Conservation (phyloP, 2,329 filamentous ascomycete species). For the Acephala macrosclerotiorum region DNA sequence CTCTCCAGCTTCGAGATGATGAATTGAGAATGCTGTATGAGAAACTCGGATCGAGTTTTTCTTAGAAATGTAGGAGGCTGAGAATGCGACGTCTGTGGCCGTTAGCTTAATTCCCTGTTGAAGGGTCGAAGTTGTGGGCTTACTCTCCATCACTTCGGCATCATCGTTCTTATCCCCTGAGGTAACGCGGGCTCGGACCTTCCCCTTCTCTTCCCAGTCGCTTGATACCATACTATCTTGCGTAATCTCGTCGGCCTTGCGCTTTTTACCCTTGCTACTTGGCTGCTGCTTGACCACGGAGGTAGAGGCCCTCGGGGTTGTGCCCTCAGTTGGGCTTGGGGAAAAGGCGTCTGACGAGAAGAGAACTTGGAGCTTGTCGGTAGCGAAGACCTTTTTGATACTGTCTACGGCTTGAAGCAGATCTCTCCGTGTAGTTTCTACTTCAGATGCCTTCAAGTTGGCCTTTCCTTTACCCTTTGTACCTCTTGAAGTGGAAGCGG, state of each 20-base stretch:
- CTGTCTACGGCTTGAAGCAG: neutral
- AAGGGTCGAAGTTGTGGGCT: conserved; percentile 10
- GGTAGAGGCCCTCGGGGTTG: neutral
- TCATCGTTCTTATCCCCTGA: conserved; percentile 20
- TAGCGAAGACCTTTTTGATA: neutral
- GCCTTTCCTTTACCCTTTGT: neutral
- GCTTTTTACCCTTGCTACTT: neutral
- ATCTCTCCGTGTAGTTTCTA: neutral
- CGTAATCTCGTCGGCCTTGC: neutral
- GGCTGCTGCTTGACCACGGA: neutral
- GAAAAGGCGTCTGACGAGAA: neutral
- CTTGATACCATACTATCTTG: neutral
- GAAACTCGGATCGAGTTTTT: neutral
- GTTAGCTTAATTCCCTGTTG: neutral
- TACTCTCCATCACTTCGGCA: conserved; percentile 34
- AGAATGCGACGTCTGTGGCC: conserved; percentile 36
- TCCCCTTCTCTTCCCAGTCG: conserved; percentile 35
- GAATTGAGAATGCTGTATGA: neutral
- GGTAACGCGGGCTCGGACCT: conserved; percentile 23
- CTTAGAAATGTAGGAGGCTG: conserved; percentile 23
- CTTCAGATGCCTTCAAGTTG: neutral
- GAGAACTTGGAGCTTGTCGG: neutral
- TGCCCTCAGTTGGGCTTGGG: neutral
- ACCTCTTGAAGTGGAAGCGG: neutral
- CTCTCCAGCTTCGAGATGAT: neutral